Evolutionary conservation across 768 basidiomycete genomes (phyloP), one percentile per base, ranked within the genome.

Genomic region (Boletus insuetus): DNA sequence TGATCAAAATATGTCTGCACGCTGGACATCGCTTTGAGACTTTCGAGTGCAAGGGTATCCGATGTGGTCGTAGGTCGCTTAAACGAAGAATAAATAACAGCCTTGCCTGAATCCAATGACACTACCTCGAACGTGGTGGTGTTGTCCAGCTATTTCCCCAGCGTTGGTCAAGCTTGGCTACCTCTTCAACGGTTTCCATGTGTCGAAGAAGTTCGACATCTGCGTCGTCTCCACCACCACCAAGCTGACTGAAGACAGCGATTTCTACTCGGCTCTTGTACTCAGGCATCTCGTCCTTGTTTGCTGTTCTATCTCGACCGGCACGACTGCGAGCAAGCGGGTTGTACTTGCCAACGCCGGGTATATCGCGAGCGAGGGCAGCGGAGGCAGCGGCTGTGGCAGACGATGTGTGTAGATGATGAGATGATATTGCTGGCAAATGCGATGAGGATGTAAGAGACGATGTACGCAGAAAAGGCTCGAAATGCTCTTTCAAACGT

Each of bases 1-100:
- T 97, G 73, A 98, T 97, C 58, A 99, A 82, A 62, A 98, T 97
- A 71, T 98, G 96, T 17, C 91, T 86, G 69, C 97, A 99, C 3
- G 79, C 81, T 14, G 94, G 88, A 74, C 97, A 99, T 5, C 97
- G 91, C 73, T 98, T 98, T 4, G 94, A 94, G 49, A 89, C 84
- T 71, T 98, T 98, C 0, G 94, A 91, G 60, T 90, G 92, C 1
- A 99, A 78, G 1, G 93, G 94, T 62, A 98, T 91, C 32, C 97
- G 89, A 44, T 91, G 77, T 0, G 97, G 97, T 67, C 83, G 84
- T 13, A 95, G 78, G 40, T 94, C 88, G 32, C 92, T 95, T 69
- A 17, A 53, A 49, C 43, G 44, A 22, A 10, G 37, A 46, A 58
- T 12, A 58, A 9, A 55, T 46, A 16, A 46, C 11, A 11, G 29